These are phyloP conservation scores for Plantago major DNA, from an alignment of 257 asterid genomes.

Conservation along the genomic window DNA sequence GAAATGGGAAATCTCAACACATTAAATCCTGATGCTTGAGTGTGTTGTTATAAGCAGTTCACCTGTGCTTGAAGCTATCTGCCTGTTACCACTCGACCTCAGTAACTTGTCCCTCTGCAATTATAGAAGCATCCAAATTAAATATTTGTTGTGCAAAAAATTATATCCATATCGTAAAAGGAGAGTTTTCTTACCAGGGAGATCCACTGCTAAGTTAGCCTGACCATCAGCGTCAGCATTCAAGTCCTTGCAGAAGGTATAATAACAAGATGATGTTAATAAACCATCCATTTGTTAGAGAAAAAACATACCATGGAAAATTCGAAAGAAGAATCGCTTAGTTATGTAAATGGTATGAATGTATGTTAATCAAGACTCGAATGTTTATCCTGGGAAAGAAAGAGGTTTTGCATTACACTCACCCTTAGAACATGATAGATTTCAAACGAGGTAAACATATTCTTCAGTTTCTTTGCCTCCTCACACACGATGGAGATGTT, in stretches of 20 bases:
- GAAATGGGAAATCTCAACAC: not conserved
- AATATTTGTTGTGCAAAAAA: too few relatives aligned
- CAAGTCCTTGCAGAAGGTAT: slow-evolving; percentile 45
- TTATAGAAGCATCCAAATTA: slow-evolving; percentile 5
- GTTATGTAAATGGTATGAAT: slow-evolving; percentile 55
- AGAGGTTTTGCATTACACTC: not conserved
- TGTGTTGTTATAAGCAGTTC: too few relatives aligned
- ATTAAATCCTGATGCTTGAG: not conserved
- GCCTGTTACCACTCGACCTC: slow-evolving; percentile 74
- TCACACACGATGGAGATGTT: slow-evolving; percentile 37
- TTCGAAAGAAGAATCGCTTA: slow-evolving; percentile 40
- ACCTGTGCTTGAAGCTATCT: slow-evolving; percentile 10
- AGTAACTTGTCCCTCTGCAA: slow-evolving; percentile 71
- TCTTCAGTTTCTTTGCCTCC: slow-evolving; percentile 33
- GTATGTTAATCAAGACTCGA: slow-evolving; percentile 40
- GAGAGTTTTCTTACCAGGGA: slow-evolving; percentile 45
- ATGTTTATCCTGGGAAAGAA: not conserved
- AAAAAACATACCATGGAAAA: too few relatives aligned
- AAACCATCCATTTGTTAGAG: slow-evolving; percentile 37
- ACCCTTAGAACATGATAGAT: slow-evolving; percentile 30
- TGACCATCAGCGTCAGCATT: slow-evolving; percentile 92
- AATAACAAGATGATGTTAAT: not conserved
- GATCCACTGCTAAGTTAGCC: slow-evolving; percentile 86
- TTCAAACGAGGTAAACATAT: slow-evolving; percentile 28
- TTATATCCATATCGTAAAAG: too few relatives aligned